Evolutionary conservation across 495 filamentous ascomycete genomes (phyloP).

Genomic region (Collariella sp.): DNA sequence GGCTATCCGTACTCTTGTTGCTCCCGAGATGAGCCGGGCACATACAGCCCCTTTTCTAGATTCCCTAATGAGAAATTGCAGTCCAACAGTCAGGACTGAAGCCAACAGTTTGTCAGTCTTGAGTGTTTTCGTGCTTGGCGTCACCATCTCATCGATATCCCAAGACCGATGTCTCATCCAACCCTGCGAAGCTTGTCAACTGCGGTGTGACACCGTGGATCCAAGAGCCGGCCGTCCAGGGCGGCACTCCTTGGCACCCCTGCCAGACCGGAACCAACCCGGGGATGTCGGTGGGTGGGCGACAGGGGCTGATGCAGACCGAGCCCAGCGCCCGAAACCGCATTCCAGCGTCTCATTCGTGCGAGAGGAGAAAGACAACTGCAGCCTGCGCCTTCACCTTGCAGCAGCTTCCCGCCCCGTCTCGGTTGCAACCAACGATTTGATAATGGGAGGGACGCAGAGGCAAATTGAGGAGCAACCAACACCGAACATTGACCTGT

Average conservation of each 20-base stretch:
- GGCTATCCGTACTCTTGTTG: not conserved
- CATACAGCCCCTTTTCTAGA: too few species aligned
- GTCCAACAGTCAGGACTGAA: too few species aligned
- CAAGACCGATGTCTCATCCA: not conserved
- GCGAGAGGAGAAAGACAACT: not conserved
- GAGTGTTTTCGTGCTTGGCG: not conserved
- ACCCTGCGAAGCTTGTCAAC: not conserved
- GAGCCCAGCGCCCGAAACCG: not conserved
- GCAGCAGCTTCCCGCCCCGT: conserved; percentile 8
- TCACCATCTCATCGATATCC: not conserved
- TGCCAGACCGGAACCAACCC: conserved; percentile 1
- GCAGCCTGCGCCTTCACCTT: not conserved
- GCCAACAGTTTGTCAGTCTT: too few species aligned
- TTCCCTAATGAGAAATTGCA: too few species aligned
- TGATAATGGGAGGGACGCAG: not conserved
- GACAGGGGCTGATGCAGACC: conserved; percentile 6
- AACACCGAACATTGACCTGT: not conserved
- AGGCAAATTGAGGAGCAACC: not conserved
- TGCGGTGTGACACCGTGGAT: not conserved
- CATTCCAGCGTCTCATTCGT: not conserved
- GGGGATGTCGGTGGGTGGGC: not conserved
- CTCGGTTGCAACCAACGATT: not conserved
- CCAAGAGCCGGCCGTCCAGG: not conserved
- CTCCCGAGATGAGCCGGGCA: too few species aligned
- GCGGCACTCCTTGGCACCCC: conserved; percentile 1